Percentiles rank a stretch among this genome's conserved stretches.
These are phyloP conservation scores for Monosporascus sp. DNA, from an alignment of 2,329 filamentous ascomycete species.

Conservation along the genomic window DNA sequence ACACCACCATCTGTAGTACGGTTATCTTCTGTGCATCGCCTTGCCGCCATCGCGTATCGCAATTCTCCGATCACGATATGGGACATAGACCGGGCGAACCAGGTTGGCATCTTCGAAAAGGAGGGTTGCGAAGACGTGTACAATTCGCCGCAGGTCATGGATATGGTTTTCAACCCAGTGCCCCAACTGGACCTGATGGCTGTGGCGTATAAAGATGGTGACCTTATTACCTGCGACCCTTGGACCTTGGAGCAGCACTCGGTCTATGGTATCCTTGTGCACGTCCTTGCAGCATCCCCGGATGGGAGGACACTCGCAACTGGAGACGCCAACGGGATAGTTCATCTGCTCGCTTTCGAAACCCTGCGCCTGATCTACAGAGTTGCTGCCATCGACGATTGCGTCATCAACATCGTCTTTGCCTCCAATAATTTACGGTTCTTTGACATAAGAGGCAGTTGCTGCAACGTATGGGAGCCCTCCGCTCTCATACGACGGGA, in stretches of 20 bases:
- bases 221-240: slow-evolving; percentile 6
- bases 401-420: slow-evolving; percentile 13
- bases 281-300: slow-evolving; percentile 13
- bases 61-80: neutral
- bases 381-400: neutral
- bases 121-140: slow-evolving; percentile 1
- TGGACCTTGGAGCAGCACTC: slow-evolving; percentile 12
- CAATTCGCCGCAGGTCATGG: neutral
- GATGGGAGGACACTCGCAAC: slow-evolving; percentile 20
- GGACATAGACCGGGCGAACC: neutral
- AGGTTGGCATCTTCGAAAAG: neutral
- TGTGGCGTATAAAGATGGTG: slow-evolving; percentile 1
- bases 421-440: slow-evolving; percentile 12
- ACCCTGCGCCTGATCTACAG: slow-evolving; percentile 13
- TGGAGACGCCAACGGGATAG: slow-evolving; percentile 15
- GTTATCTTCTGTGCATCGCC: neutral
- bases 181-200: neutral
- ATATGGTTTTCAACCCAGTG: neutral
- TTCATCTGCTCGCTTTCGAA: slow-evolving; percentile 21
- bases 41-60: slow-evolving; percentile 1
- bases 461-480: slow-evolving; percentile 17
- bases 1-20: neutral
- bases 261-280: neutral
- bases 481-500: slow-evolving; percentile 11
- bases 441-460: slow-evolving; percentile 12